These are phyloP conservation scores for Talaromyces trachyspermus DNA, from an alignment of 495 filamentous ascomycete species.

Conservation along the genomic window DNA sequence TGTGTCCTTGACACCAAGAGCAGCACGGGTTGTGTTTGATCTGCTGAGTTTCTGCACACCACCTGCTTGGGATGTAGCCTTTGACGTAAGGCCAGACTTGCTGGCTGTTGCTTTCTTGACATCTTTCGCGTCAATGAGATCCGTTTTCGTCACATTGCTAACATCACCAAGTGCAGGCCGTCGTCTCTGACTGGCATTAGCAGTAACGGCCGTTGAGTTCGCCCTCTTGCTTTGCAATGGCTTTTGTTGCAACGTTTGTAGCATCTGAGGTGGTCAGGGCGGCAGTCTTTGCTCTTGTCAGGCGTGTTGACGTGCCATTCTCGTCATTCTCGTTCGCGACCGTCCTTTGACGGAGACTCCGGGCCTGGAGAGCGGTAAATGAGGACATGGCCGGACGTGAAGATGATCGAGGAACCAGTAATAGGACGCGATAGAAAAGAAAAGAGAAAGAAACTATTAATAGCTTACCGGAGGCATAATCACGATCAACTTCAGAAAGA, in stretches of 20 bases:
- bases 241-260: slow-evolving; percentile 53
- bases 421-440: background rate
- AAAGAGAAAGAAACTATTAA: slow-evolving; percentile 12
- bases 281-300: slow-evolving; percentile 89
- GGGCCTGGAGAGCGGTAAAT: slow-evolving; percentile 32
- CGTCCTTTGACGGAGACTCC: slow-evolving; percentile 54
- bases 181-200: slow-evolving; percentile 46
- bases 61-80: slow-evolving; percentile 61
- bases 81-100: slow-evolving; percentile 64
- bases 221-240: slow-evolving; percentile 69
- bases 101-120: slow-evolving; percentile 63
- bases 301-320: slow-evolving; percentile 67
- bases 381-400: slow-evolving; percentile 6
- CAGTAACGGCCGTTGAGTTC: slow-evolving; percentile 41
- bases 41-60: slow-evolving; percentile 74
- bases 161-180: slow-evolving; percentile 84
- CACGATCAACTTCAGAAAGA: slow-evolving; percentile 12
- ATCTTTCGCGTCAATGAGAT: slow-evolving; percentile 50
- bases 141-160: slow-evolving; percentile 84
- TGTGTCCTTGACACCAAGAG: slow-evolving; percentile 54
- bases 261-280: slow-evolving; percentile 52
- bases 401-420: background rate
- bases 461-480: slow-evolving; percentile 41
- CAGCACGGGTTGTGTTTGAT: slow-evolving; percentile 55
- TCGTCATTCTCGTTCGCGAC: slow-evolving; percentile 91